A percentile compares a stretch with the other conserved stretches of the same genome.
Conservation (phyloP, 2,329 filamentous ascomycete species). For the Diaporthe eres region DNA sequence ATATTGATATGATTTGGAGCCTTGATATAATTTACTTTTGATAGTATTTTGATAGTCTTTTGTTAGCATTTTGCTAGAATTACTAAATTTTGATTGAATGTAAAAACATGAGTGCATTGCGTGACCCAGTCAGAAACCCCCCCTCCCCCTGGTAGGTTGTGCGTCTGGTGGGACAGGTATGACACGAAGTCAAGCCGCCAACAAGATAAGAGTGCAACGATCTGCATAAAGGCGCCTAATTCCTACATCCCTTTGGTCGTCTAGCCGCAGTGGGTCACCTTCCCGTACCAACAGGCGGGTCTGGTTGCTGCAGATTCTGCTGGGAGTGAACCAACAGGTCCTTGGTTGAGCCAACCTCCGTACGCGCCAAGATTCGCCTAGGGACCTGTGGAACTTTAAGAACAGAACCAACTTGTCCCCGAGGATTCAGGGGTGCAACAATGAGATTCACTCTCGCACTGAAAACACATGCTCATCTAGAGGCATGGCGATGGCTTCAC, state of each 20-base stretch:
- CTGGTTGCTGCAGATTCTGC: not conserved
- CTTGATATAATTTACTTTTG: too few relatives aligned
- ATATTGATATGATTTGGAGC: too few relatives aligned
- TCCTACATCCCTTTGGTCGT: not conserved
- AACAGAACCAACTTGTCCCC: not conserved
- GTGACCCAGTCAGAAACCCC: too few relatives aligned
- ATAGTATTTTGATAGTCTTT: not conserved
- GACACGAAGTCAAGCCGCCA: not conserved
- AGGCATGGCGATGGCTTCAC: not conserved
- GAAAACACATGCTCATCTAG: not conserved
- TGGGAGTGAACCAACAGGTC: not conserved
- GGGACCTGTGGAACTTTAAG: not conserved
- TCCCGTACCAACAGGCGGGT: not conserved
- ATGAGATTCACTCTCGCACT: not conserved
- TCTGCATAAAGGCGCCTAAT: not conserved
- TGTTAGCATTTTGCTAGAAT: too few relatives aligned
- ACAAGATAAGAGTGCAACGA: not conserved
- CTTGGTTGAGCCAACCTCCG: not conserved
- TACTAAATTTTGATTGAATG: too few relatives aligned
- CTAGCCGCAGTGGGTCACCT: not conserved
- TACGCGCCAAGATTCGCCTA: not conserved
- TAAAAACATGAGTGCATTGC: too few relatives aligned
- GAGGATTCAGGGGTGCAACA: not conserved
- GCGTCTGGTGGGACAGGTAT: too few relatives aligned
- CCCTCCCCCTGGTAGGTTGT: too few relatives aligned